Base-by-base conservation (phyloP, 305 asterid species). In the Salvia sclarea region DNA sequence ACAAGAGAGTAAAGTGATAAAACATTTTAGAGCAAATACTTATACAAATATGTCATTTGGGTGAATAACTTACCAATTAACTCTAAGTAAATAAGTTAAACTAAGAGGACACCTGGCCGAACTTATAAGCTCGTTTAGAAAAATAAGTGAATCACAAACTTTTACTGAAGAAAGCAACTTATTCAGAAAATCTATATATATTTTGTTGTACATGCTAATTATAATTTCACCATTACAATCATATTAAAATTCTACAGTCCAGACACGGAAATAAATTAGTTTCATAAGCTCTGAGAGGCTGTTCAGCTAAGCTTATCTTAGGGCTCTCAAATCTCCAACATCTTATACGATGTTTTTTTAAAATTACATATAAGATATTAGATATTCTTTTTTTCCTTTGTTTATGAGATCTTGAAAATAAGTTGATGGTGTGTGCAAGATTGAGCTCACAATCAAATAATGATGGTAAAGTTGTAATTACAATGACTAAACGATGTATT, bases 31-130 rank as follows among this genome's bases (percentile, higher is more conserved):
- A 20, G 54, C 40, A 30, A 64, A 61, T 6, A 49, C 14, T 24
- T 21, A 28, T 61, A 66, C 41, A 54, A 49, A 56, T 11, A 35
- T 16, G 52, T 31, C n/a, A 59, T 30, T 41, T 47, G 61, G 16
- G 40, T 24, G 55, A 38, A 24, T 43, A 28, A 31, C 62, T 13
- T 31, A 25, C 18, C 56, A 21, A 57, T 14, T 60, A 49, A 40
- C 43, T 33, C 41, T 12, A 37, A 33, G 38, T 8, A 14, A 64
- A 55, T 6, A 61, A 24, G 12, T 48, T 16, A 49, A 33, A 37
- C 68, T 3, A 50, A 17, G 47, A 53, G 9, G 17, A 11, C 13
- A 18, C 24, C 28, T n/a, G 56, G 20, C 61, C 20, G 3, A 28
- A 25, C 5, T n/a, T n/a, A 28, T 11, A 20, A 21, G 33, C 58